Conservation (phyloP, 2,329 filamentous ascomycete genomes). For the Aspergillus brasiliensis region DNA sequence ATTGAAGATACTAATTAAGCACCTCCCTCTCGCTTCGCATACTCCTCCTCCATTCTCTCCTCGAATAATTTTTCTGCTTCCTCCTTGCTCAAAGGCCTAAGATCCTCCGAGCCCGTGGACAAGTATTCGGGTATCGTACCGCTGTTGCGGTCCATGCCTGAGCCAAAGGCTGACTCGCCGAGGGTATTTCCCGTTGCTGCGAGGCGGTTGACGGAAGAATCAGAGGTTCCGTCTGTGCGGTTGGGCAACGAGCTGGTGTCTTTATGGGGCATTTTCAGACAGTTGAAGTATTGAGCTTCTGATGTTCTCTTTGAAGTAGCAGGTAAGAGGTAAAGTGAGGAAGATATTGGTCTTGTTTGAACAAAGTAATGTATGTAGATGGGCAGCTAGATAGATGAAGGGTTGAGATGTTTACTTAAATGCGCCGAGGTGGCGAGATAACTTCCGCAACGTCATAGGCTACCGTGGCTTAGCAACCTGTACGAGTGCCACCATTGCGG, state of each 20-base stretch:
- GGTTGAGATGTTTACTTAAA: no score
- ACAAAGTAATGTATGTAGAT: no score
- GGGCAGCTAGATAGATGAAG: no score
- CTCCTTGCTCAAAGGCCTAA: slow-evolving; percentile 39
- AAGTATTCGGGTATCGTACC: slow-evolving; percentile 22
- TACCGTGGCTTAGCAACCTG: no score
- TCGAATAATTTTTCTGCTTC: slow-evolving; percentile 48
- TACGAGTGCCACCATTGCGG: no score
- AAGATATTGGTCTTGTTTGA: background rate
- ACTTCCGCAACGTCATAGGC: no score
- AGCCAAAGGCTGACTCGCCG: slow-evolving; percentile 11
- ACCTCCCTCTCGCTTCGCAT: slow-evolving; percentile 48
- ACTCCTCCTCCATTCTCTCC: slow-evolving; percentile 52
- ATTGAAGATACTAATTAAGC: slow-evolving; percentile 29
- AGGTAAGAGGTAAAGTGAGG: no score
- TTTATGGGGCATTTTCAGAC: background rate
- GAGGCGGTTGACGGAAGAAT: background rate
- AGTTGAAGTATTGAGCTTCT: background rate
- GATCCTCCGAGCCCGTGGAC: slow-evolving; percentile 17
- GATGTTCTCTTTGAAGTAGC: no score
- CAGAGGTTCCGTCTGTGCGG: background rate
- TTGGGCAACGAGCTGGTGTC: background rate
- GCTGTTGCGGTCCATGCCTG: slow-evolving; percentile 18
- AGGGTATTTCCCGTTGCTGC: background rate
- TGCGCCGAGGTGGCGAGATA: no score